Base-by-base conservation (phyloP, 2,329 filamentous ascomycete genomes). In the Colletotrichum navitas region DNA sequence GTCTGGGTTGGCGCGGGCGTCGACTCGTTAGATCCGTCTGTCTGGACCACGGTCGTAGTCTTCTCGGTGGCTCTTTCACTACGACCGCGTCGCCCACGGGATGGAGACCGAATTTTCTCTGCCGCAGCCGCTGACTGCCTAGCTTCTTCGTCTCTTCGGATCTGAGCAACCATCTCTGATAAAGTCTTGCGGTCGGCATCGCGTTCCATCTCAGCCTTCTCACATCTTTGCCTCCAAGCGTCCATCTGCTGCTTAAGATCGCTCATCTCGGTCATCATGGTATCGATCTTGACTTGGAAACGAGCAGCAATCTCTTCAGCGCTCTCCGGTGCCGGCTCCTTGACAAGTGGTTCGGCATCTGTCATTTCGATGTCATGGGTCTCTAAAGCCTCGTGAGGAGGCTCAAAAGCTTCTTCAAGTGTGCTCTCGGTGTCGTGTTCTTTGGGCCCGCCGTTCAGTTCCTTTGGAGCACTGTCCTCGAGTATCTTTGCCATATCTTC, bases 91-190 rank as follows among this genome's bases (percentile, higher is more conserved):
- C 77, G 71, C 75, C 74, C 59, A 70, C 65, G 68, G 72, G 82
- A 83, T 16, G 79, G 76, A n/a, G 82, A 83, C 29, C 80, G 81
- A 2, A 79, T 78, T 60, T 81, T 83, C 73, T 82, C 80, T 43
- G 83, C 82, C 4, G 82, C 82, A 18, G 68, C 59, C n/a, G 81
- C 84, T 41, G 81, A 82, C 75, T 82, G 84, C 74, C 79, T 83
- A 39, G 84, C 86, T 74, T 88, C 89, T 75, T 91, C 90, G 75
- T 94, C 91, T 76, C 85, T 87, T 64, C 94, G 90, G 67, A 98
- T 92, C 75, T 92, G 91, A 76, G 93, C 86, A 16, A 98, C 91
- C 94, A 98, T 96, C 78, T 97, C 93, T 1, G 93, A 91, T 55
- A 99, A 83, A 1, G 92, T 92, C 80, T 92, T 91, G 66, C 92